Percentiles rank a stretch among this genome's conserved stretches.
Conservation (phyloP, 371 early-diverging fungal species). For the Parasitella parasitica region DNA sequence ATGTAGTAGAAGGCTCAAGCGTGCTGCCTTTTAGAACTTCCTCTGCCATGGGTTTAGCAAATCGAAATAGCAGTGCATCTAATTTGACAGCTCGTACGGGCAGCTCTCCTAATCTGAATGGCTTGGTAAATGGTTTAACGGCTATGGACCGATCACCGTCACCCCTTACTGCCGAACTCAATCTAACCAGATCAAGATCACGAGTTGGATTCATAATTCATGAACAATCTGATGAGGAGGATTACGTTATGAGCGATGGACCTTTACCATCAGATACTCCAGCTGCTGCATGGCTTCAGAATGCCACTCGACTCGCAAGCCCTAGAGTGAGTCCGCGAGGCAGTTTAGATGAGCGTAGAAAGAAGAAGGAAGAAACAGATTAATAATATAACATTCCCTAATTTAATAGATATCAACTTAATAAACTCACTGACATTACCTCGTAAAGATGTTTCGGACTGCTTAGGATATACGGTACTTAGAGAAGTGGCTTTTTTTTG, state of each 20-base stretch:
- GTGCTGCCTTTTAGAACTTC: constrained; percentile 29
- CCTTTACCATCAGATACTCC: constrained; percentile 10
- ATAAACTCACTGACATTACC: too few relatives aligned
- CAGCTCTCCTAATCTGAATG: constrained; percentile 29
- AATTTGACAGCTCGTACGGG: constrained; percentile 28
- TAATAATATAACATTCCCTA: background rate
- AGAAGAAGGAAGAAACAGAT: constrained; percentile 9
- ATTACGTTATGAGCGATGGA: constrained; percentile 19
- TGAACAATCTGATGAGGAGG: constrained; percentile 33
- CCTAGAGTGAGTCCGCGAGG: constrained; percentile 26
- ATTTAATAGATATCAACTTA: background rate
- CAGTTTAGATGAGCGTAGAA: constrained; percentile 30
- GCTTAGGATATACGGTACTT: too few relatives aligned
- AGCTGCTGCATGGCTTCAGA: constrained; percentile 20
- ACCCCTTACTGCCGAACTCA: constrained; percentile 6
- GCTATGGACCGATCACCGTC: constrained; percentile 17
- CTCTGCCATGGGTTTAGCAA: constrained; percentile 27
- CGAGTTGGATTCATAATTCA: constrained; percentile 31
- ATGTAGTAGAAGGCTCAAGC: constrained; percentile 25
- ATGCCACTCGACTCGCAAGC: constrained; percentile 13
- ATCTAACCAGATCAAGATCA: constrained; percentile 17
- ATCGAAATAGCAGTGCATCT: constrained; percentile 25
- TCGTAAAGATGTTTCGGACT: too few relatives aligned
- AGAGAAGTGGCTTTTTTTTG: too few relatives aligned
- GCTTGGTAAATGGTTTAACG: background rate